Evolutionary conservation across 2,329 filamentous ascomycete genomes (phyloP), one percentile per base, ranked within the genome.

Genomic region (Aspergillus vadensis): DNA sequence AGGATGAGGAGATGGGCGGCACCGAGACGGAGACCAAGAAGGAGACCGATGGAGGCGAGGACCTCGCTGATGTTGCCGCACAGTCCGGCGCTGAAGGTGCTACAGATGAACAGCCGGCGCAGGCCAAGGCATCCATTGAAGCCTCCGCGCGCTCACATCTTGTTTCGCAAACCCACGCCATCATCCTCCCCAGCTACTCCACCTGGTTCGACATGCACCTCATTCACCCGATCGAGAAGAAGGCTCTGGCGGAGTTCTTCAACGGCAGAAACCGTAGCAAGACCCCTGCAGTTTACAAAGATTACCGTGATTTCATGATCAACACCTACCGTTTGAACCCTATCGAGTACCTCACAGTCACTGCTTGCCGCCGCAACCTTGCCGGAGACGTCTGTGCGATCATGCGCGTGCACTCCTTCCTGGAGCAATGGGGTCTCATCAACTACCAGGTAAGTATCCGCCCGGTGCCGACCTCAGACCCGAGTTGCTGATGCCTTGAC

Each of bases 231-330:
- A 90, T 97, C 69, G 95, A 99, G 81, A 91, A 90, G 74, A 99
- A 97, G 78, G 92, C 92, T 7, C 84, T 99, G 67, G 92, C 94
- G 19, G 95, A 99, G 76, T 99, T 98, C 80, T 99, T 99, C 86
- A 99, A 99, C 81, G 94, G 88, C 76, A 88, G 95, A 62, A 99
- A 99, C 79, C 90, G 95, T 71, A 98, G 95, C 87, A 99, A 99
- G 81, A 99, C 95, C 0, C 90, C 92, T 1, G 89, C 92, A 52
- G 91, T 98, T 21, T 99, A 99, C 82, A 98, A 98, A 79, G 95
- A 99, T 74, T 99, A 99, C 78, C 89, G 95, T 69, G 95, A 99
- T 74, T 99, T 99, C 74, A 99, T 99, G 95, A 92, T 99, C 81
- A 99, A 99, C 81, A 98, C 95, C 14, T 99, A 99, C 79, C 89